Evolutionary conservation across 257 asterid genomes (phyloP), one percentile per base, ranked within the genome.

Genomic region (Solanum ahanhuiri): DNA sequence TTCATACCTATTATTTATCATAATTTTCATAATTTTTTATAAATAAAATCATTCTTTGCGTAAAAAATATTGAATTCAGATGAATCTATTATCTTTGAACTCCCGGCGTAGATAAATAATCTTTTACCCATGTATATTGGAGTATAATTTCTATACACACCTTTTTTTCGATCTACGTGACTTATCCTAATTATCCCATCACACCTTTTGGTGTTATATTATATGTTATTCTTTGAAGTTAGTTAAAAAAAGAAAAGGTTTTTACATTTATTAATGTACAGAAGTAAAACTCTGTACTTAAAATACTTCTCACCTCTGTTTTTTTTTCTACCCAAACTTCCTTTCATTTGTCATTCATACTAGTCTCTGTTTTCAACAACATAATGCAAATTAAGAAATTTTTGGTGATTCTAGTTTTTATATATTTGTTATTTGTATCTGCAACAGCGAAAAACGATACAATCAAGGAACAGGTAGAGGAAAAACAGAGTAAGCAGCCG

Each of bases 371-470:
- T 23, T 39, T n/a, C 37, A 45, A 28, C 58, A 15, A 22, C 12
- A 81, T 28, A 28, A 87, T 91, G 90, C 87, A 64, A 77, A 45
- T 30, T 72, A 41, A 86, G 87, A 85, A 23, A 37, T 66, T 31
- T 22, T 60, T 91, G n/a, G 17, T 81, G 57, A n/a, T 85, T 17
- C 60, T 91, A 73, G 85, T 86, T 45, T 23, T 72, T 37, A 23
- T 87, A 2, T 54, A 84, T 23, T 85, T 83, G 4, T 25, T 88
- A 23, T 41, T 91, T 37, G 87, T 77, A 14, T 63, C 86, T 39
- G 92, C 31, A 30, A 30, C 82, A 71, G 93, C 86, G 72, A 85
- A 64, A 23, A 85, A 86, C 67, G 84, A 3, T 23, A 71, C 66
- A 51, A 23, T 60, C 86, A 33, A 60, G 10, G 17, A 84, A 39